Conservation (phyloP, 78 protist species). For the Protostelium mycophagum region DNA sequence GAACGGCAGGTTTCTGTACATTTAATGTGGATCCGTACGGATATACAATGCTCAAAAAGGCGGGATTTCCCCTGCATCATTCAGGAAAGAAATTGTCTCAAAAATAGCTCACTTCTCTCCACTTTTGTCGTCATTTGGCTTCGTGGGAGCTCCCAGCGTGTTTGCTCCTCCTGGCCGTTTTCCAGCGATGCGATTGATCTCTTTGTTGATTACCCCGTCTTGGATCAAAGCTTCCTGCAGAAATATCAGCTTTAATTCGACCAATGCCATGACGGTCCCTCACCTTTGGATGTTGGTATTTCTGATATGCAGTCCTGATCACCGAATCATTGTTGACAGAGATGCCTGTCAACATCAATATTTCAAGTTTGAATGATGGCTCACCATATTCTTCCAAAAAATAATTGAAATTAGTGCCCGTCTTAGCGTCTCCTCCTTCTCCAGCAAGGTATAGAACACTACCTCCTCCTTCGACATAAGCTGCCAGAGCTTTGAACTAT, state of each 20-base stretch:
- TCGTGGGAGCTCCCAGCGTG: background rate
- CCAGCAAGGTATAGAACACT: conserved; percentile 31
- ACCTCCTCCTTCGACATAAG: conserved; percentile 55
- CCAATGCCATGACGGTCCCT: background rate
- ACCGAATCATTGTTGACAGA: conserved; percentile 67
- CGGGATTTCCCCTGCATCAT: conserved; percentile 2
- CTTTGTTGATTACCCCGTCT: conserved; percentile 54
- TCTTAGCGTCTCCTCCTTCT: conserved; percentile 57
- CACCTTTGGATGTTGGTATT: conserved; percentile 75
- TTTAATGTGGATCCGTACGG: conserved; percentile 73
- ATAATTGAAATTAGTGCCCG: conserved; percentile 49
- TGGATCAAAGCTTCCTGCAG: background rate
- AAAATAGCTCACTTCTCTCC: background rate
- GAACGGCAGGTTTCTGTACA: conserved; percentile 81
- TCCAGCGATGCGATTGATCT: conserved; percentile 40
- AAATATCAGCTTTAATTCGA: background rate
- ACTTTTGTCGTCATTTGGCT: background rate
- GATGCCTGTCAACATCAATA: conserved; percentile 12
- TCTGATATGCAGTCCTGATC: conserved; percentile 49
- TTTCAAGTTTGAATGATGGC: background rate
- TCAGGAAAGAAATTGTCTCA: background rate
- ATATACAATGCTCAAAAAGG: conserved; percentile 38
- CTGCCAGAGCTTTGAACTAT: conserved; percentile 31
- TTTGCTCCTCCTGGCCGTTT: background rate
- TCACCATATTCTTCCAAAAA: conserved; percentile 46